Conservation (phyloP, 192 early-diverging fungal species). For the Coemansia sp. region DNA sequence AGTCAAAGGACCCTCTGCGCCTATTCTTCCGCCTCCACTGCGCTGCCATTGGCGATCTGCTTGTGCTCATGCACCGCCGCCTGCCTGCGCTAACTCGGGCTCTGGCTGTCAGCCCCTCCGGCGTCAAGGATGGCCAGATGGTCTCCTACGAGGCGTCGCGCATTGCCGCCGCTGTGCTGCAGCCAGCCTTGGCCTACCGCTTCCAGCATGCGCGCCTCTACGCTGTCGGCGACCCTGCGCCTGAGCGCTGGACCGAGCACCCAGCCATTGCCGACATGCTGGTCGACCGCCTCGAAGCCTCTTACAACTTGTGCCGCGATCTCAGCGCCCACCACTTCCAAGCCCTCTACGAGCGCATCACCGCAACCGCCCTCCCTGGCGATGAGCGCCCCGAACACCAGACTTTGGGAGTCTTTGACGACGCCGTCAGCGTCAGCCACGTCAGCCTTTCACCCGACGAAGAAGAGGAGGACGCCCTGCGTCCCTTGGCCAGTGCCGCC, state of each 20-base stretch:
- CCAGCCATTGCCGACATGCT: slow-evolving; percentile 24
- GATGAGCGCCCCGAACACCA: slow-evolving; percentile 9
- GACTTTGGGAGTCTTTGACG: slow-evolving; percentile 19
- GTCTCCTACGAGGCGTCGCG: slow-evolving; percentile 41
- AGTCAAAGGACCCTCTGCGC: slow-evolving; percentile 33
- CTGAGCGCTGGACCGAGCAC: slow-evolving; percentile 33
- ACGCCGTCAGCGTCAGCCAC: slow-evolving; percentile 25
- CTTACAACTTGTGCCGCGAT: slow-evolving; percentile 38
- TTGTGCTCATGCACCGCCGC: slow-evolving; percentile 32
- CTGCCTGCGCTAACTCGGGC: slow-evolving; percentile 23
- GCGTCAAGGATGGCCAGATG: slow-evolving; percentile 21
- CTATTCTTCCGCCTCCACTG: slow-evolving; percentile 35
- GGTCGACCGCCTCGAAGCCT: slow-evolving; percentile 22
- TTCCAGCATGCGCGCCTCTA: slow-evolving; percentile 36
- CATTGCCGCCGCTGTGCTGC: slow-evolving; percentile 18
- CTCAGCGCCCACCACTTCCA: slow-evolving; percentile 27
- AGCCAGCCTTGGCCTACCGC: slow-evolving; percentile 35
- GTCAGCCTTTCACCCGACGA: neutral
- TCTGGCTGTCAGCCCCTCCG: slow-evolving; percentile 24
- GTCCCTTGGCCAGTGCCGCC: neutral
- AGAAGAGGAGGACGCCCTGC: neutral
- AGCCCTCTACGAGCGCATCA: slow-evolving; percentile 37
- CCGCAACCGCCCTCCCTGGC: slow-evolving; percentile 22
- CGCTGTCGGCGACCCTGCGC: neutral
- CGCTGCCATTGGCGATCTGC: slow-evolving; percentile 26